A percentile compares a stretch with the other conserved stretches of the same genome.
These are phyloP conservation scores for Erythrobasidium hasegawianum DNA, from an alignment of 1,284 basidiomycete genomes.

Conservation along the genomic window DNA sequence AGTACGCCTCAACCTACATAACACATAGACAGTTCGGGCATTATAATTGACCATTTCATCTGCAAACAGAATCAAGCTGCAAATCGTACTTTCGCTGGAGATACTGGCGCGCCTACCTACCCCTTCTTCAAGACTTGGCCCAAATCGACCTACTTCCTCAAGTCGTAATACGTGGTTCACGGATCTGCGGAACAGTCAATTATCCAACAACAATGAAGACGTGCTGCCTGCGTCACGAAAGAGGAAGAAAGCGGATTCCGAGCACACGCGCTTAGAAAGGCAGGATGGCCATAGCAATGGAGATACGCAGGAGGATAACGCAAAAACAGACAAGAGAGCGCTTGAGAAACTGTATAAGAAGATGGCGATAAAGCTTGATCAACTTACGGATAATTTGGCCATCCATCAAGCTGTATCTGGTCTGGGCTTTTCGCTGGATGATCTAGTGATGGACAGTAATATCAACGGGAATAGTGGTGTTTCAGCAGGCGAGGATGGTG, in stretches of 20 bases:
- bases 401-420: slow-evolving; percentile 33
- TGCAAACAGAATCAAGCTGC: slow-evolving; percentile 3
- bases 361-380: slow-evolving; percentile 21
- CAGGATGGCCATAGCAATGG: too few relatives aligned
- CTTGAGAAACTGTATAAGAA: slow-evolving; percentile 20
- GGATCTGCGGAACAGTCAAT: too few relatives aligned
- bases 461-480: not conserved
- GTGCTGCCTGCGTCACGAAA: too few relatives aligned
- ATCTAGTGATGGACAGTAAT: slow-evolving; percentile 17
- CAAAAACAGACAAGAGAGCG: not conserved
- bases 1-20: too few relatives aligned
- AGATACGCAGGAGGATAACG: too few relatives aligned
- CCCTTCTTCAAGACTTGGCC: not conserved
- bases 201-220: too few relatives aligned
- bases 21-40: too few relatives aligned
- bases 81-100: not conserved
- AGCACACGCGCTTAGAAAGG: too few relatives aligned
- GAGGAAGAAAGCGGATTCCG: too few relatives aligned
- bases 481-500: not conserved
- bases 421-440: slow-evolving; percentile 11
- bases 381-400: slow-evolving; percentile 34
- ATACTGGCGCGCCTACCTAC: slow-evolving; percentile 1
- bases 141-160: too few relatives aligned
- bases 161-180: too few relatives aligned
- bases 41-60: too few relatives aligned